Evolutionary conservation across 2,329 filamentous ascomycete genomes (phyloP).

Genomic region (Cercospora zeae-maydis): DNA sequence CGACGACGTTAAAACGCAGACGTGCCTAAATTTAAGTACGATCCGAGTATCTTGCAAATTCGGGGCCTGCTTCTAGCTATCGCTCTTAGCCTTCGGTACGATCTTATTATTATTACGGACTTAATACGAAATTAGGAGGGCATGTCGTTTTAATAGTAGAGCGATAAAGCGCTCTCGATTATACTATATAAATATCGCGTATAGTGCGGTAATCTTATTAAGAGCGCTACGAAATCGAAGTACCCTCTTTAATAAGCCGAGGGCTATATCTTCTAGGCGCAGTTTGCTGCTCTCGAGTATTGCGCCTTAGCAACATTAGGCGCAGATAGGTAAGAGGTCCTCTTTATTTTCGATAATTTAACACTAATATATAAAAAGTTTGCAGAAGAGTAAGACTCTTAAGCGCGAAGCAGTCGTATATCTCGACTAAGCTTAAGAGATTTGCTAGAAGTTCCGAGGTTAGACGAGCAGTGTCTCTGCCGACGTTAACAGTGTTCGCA

Average conservation of each 20-base stretch:
- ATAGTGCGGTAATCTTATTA: constrained; percentile 44
- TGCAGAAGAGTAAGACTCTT: constrained; percentile 9
- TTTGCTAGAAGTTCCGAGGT: constrained; percentile 27
- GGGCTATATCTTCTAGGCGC: constrained; percentile 50
- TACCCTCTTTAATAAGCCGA: constrained; percentile 49
- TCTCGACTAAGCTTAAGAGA: constrained; percentile 28
- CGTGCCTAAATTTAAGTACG: constrained; percentile 20
- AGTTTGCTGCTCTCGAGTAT: constrained; percentile 47
- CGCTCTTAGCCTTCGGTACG: constrained; percentile 49
- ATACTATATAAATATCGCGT: constrained; percentile 38
- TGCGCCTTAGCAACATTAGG: constrained; percentile 14
- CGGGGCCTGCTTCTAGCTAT: constrained; percentile 41
- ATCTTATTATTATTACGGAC: constrained; percentile 49
- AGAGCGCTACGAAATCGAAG: constrained; percentile 36
- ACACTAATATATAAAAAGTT: background rate
- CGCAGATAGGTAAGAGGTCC: background rate
- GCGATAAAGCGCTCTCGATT: constrained; percentile 21
- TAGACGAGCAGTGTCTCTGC: constrained; percentile 37
- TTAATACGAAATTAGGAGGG: constrained; percentile 33
- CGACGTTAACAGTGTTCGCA: constrained; percentile 46
- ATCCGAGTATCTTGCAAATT: constrained; percentile 31
- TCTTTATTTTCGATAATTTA: background rate
- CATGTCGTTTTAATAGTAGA: background rate
- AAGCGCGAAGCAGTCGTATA: constrained; percentile 24
- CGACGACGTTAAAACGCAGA: constrained; percentile 32